Percentiles rank a stretch among this genome's conserved stretches.
Conservation (phyloP, 495 filamentous ascomycete species). For the Penicillium cinerascens region DNA sequence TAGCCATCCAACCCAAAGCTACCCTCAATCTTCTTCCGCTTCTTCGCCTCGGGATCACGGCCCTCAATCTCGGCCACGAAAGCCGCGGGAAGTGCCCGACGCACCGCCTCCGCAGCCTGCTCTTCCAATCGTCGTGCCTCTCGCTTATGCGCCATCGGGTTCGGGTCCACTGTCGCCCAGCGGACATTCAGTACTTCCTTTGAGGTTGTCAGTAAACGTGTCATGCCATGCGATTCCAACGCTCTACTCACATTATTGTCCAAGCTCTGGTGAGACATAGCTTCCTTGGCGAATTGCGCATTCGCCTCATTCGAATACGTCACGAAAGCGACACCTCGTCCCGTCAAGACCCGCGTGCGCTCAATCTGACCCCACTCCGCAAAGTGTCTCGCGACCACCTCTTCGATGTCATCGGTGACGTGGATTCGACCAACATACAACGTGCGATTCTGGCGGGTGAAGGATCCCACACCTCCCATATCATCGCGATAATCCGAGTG, state of each 20-base stretch:
- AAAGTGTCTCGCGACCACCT: slow-evolving; percentile 91
- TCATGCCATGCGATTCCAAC: neutral
- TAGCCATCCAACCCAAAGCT: slow-evolving; percentile 87
- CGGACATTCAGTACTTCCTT: slow-evolving; percentile 87
- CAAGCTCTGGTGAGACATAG: slow-evolving; percentile 82
- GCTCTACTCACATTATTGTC: slow-evolving; percentile 58
- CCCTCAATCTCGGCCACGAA: slow-evolving; percentile 95
- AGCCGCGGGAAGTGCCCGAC: slow-evolving; percentile 82
- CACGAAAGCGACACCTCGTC: slow-evolving; percentile 77
- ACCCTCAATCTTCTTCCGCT: slow-evolving; percentile 85
- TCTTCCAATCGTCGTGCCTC: slow-evolving; percentile 90
- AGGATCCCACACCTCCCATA: slow-evolving; percentile 92
- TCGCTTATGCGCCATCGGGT: slow-evolving; percentile 89
- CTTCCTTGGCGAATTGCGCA: slow-evolving; percentile 81
- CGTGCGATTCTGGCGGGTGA: slow-evolving; percentile 87
- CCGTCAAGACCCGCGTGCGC: slow-evolving; percentile 83
- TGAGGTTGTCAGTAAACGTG: neutral
- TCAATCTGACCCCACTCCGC: slow-evolving; percentile 93
- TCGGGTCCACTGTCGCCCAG: slow-evolving; percentile 96
- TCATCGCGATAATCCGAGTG: slow-evolving; percentile 46
- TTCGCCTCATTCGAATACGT: slow-evolving; percentile 72
- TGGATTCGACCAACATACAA: slow-evolving; percentile 91
- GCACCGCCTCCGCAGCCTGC: slow-evolving; percentile 94
- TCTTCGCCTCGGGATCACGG: slow-evolving; percentile 77
- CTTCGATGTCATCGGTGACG: slow-evolving; percentile 96